Conservation (phyloP, 2,329 filamentous ascomycete species). For the Plectosphaerella sp. region DNA sequence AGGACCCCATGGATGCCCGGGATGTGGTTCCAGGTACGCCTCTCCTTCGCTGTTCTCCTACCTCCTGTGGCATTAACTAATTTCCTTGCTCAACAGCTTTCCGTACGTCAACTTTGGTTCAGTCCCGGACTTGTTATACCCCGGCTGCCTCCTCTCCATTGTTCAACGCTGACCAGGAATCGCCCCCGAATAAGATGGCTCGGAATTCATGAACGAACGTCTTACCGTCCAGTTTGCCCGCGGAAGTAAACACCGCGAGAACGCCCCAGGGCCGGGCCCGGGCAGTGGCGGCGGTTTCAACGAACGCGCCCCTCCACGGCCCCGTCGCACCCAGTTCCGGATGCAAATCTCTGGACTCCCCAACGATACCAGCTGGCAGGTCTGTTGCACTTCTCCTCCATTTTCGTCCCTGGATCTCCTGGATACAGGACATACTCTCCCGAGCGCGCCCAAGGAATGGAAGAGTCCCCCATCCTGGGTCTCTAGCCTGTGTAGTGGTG, state of each 20-base stretch:
- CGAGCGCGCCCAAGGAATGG: too few relatives aligned
- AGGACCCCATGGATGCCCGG: slow-evolving; percentile 95
- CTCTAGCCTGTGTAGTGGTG: too few relatives aligned
- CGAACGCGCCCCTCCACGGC: slow-evolving; percentile 63
- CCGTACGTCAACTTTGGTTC: slow-evolving; percentile 41
- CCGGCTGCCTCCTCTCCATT: slow-evolving; percentile 8
- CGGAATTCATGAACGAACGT: slow-evolving; percentile 96
- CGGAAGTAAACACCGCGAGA: slow-evolving; percentile 61
- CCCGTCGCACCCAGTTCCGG: slow-evolving; percentile 88
- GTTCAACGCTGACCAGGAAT: slow-evolving; percentile 8
- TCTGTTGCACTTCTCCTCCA: slow-evolving; percentile 67
- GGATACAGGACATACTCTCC: too few relatives aligned
- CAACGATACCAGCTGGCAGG: slow-evolving; percentile 99
- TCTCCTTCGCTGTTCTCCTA: slow-evolving; percentile 14
- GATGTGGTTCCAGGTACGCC: slow-evolving; percentile 96
- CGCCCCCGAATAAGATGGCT: slow-evolving; percentile 68
- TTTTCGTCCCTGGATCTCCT: too few relatives aligned
- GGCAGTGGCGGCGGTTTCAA: slow-evolving; percentile 36
- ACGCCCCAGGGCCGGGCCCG: slow-evolving; percentile 23
- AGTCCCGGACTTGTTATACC: not conserved
- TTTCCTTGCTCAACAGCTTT: slow-evolving; percentile 41
- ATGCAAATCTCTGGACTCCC: slow-evolving; percentile 98
- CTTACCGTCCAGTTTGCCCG: slow-evolving; percentile 97
- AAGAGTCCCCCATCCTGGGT: too few relatives aligned
- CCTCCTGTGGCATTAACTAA: slow-evolving; percentile 1